These are phyloP conservation scores for Rutidosis leptorrhynchoides DNA, from an alignment of 129 eudicot species.

Conservation along the genomic window DNA sequence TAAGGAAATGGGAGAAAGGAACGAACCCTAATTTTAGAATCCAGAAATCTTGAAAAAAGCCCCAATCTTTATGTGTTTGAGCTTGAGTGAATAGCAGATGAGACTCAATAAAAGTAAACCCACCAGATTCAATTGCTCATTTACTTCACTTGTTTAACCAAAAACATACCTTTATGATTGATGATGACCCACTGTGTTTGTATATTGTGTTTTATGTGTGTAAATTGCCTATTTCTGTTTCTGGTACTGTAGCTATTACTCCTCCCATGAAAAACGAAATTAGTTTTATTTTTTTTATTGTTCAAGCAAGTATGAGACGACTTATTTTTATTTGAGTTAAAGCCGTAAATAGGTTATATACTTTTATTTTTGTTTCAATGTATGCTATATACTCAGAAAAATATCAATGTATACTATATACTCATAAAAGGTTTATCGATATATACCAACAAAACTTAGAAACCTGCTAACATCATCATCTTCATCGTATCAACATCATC, in stretches of 20 bases:
- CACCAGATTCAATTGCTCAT: conserved; percentile 44
- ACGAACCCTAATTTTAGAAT: conserved; percentile 28
- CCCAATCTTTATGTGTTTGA: conserved; percentile 19
- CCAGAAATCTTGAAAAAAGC: conserved; percentile 22
- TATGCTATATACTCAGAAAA: no score
- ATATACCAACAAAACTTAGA: no score
- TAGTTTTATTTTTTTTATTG: not conserved
- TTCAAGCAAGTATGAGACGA: conserved; percentile 27
- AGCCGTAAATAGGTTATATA: no score
- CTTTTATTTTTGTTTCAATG: no score
- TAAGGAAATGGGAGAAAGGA: conserved; percentile 14
- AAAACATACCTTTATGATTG: conserved; percentile 45
- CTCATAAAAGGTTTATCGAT: no score
- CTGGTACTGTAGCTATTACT: conserved; percentile 28
- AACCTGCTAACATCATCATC: no score
- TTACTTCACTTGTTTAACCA: conserved; percentile 39
- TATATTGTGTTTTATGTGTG: not conserved
- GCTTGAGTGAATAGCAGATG: conserved; percentile 21
- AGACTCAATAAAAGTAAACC: conserved; percentile 38
- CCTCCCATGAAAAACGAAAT: conserved; percentile 6
- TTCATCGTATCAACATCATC: no score
- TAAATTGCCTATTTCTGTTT: conserved; percentile 30
- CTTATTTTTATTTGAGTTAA: no score
- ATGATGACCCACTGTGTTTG: conserved; percentile 19
- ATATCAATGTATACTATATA: no score